Percentiles rank a stretch among this genome's conserved stretches.
These are phyloP conservation scores for Raddia distichophylla DNA, from an alignment of 176 grass and related monocot species.

Conservation along the genomic window DNA sequence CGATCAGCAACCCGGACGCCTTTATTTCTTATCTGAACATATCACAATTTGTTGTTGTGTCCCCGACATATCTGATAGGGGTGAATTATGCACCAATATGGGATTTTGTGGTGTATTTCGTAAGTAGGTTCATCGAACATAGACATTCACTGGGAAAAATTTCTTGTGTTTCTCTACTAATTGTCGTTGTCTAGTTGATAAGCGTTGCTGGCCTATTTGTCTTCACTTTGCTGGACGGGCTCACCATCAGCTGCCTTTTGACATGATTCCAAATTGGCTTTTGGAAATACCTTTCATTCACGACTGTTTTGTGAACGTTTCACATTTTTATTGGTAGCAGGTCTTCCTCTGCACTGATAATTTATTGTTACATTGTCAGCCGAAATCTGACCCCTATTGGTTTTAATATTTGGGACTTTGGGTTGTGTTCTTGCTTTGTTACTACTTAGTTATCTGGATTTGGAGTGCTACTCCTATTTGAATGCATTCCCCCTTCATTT, in stretches of 20 bases:
- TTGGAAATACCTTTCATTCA: conserved; percentile 29
- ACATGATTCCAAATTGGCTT: conserved; percentile 15
- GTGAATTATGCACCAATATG: background rate
- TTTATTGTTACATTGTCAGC: background rate
- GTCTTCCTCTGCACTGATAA: conserved; percentile 5
- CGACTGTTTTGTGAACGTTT: conserved; percentile 17
- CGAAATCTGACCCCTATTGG: background rate
- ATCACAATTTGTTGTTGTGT: background rate
- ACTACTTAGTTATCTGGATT: background rate
- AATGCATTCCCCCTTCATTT: background rate
- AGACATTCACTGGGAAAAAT: conserved; percentile 14
- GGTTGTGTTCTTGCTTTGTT: background rate
- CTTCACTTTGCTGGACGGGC: background rate
- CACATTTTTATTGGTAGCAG: conserved; percentile 21
- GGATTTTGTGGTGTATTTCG: background rate
- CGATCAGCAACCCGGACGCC: background rate
- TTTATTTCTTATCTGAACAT: background rate
- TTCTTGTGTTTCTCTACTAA: background rate
- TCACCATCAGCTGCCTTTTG: conserved; percentile 5
- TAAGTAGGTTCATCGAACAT: conserved; percentile 40
- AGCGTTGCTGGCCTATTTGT: background rate
- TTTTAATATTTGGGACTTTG: background rate
- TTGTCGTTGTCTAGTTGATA: conserved; percentile 37
- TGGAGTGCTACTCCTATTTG: background rate
- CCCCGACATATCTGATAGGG: background rate